These are phyloP conservation scores for Chlorella sp. DNA, from an alignment of 139 green algal genomes.

Conservation along the genomic window DNA sequence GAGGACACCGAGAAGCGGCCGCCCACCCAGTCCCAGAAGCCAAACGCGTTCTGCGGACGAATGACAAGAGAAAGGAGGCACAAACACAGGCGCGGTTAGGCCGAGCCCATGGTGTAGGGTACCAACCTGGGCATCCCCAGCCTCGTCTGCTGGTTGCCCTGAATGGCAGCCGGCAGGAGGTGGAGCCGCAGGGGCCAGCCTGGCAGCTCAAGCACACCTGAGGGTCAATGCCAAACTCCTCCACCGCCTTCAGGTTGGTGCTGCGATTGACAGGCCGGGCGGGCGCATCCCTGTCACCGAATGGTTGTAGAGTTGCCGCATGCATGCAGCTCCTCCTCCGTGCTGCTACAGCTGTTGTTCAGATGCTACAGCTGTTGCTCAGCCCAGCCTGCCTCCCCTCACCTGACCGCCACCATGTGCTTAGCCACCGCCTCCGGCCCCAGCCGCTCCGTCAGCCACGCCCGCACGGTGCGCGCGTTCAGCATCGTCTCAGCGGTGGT, in stretches of 20 bases:
- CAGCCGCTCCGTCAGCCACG: constrained; percentile 84
- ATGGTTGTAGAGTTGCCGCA: too few relatives aligned
- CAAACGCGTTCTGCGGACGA: constrained; percentile 89
- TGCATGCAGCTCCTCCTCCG: too few relatives aligned
- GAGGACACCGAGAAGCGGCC: constrained; percentile 96
- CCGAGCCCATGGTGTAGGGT: too few relatives aligned
- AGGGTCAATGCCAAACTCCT: constrained; percentile 98
- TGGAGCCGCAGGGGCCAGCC: not conserved
- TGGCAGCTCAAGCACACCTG: constrained; percentile 20
- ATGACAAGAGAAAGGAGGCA: not conserved
- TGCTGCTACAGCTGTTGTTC: too few relatives aligned
- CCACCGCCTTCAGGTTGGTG: constrained; percentile 99
- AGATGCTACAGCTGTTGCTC: too few relatives aligned
- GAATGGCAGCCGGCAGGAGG: not conserved
- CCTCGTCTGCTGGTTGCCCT: too few relatives aligned
- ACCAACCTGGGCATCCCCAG: too few relatives aligned
- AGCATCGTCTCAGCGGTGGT: constrained; percentile 99
- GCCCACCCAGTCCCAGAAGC: constrained; percentile 99
- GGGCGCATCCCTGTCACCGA: too few relatives aligned
- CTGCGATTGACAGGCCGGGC: constrained; percentile 2
- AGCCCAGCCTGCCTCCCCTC: too few relatives aligned
- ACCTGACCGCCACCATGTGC: constrained; percentile 98
- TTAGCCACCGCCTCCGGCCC: constrained; percentile 85
- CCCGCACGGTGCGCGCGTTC: constrained; percentile 95
- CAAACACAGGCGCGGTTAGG: too few relatives aligned